Evolutionary conservation across 768 basidiomycete genomes (phyloP), one percentile per base, ranked within the genome.

Genomic region (Lactarius deliciosus): DNA sequence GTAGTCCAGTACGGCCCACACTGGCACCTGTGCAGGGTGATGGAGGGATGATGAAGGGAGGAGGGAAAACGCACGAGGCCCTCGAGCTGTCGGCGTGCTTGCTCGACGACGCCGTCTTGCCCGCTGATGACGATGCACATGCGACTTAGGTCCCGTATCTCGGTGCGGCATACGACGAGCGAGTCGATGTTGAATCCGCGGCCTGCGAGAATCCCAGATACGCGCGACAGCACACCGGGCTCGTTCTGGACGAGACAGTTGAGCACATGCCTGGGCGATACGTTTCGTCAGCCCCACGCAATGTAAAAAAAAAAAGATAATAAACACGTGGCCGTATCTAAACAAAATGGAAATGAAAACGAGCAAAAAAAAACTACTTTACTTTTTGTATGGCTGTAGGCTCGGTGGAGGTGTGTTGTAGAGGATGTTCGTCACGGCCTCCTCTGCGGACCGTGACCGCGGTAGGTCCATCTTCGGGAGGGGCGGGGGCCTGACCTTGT

Each of bases 241-340:
- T 99, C 97, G 76, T 99, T 98, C 78, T 99, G 97, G 4, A 98
- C 97, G 67, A 99, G 87, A 77, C 96, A 98, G 79, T 99, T 98
- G 69, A 98, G 84, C 65, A 96, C 85, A 75, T 98, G 96, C 76
- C 95, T 98, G 73, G 16, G 10, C 6, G 43, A 13, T 22, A 30
- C 32, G 30, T 30, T 32, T 32, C n/a, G 34, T 58, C 13, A 58
- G 57, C 57, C 20, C 30, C 30, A 5, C 25, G 38, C 58, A 18
- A 41, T 8, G 5, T 8, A 32, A 34, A 30, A 22, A 5, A 13
- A 58, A 50, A 61, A 20, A 38, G 25, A 6, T 65, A 63, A 69
- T 66, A 61, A 61, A 63, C 63, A 57, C 61, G 38, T 40, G 38
- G 38, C 69, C 66, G 13, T 64, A 69, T 66, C n/a, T n/a, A n/a